A percentile compares a stretch with the other conserved stretches of the same genome.
phyloP scores from a whole-genome alignment of 148 eudicot species.

The Cornus kousa region DNA sequence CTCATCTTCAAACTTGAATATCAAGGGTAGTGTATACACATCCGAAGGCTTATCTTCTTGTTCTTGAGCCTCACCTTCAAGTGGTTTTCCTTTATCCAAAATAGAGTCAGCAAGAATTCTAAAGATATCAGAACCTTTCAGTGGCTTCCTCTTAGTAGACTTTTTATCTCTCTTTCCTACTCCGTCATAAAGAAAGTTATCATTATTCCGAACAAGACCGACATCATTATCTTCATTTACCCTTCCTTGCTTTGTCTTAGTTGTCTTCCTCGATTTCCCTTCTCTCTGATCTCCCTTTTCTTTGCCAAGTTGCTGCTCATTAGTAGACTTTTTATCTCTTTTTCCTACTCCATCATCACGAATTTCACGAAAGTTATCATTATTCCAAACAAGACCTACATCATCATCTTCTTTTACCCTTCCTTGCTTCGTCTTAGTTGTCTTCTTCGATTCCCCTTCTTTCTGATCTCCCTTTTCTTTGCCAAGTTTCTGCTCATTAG shows the following conservation, averaged over 20 bases:
- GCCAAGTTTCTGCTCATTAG: not conserved
- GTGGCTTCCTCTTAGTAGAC: slow-evolving; percentile 1
- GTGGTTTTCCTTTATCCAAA: slow-evolving; percentile 11
- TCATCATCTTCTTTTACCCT: not conserved
- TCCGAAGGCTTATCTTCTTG: not conserved
- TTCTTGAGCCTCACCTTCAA: not conserved
- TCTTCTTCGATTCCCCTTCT: not conserved
- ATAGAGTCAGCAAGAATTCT: slow-evolving; percentile 20
- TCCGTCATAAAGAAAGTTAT: no score
- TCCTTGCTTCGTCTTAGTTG: not conserved
- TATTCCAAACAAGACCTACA: not conserved
- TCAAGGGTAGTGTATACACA: slow-evolving; percentile 2
- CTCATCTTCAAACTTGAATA: slow-evolving; percentile 25
- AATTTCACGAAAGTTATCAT: no score
- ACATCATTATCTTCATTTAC: not conserved
- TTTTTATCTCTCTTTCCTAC: not conserved
- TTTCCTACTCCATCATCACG: not conserved
- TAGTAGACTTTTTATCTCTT: not conserved
- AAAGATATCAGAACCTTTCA: slow-evolving; percentile 14
- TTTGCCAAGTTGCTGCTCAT: no score
- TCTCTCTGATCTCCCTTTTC: not conserved
- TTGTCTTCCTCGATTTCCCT: not conserved
- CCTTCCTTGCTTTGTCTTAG: not conserved
- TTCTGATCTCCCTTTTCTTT: not conserved
- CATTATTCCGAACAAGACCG: no score